Base-by-base conservation (phyloP, 805 yeast species). In the Grigorovia jiainica region DNA sequence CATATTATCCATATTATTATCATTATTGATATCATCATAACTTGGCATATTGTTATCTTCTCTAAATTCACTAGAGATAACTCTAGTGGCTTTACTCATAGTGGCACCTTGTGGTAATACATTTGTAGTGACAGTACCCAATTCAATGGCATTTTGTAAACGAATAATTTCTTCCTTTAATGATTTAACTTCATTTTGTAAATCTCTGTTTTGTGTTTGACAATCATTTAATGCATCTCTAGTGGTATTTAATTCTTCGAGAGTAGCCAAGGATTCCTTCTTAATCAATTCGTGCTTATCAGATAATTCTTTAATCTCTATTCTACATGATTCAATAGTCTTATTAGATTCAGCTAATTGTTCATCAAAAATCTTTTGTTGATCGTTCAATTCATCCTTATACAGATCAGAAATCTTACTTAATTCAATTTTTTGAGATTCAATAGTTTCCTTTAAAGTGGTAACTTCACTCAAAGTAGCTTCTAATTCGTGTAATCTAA, bases 181-280 rank as follows among this genome's bases (percentile, higher is more conserved):
- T 10, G 68, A 58, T 33, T 61, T 57, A 40, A 81, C 79, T 47
- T 81, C 76, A 31, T 74, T 67, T 57, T 78, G 78, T 60, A 81
- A 67, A 48, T 82, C 83, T 39, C 72, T 75, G 47, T 79, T 87
- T 52, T 78, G 77, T 7, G 77, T 73, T 48, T 76, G 78, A 43
- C 78, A 73, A 42, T 76, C 76, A 17, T 69, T 64, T 35, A 82
- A 65, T 35, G 75, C 77, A 35, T 69, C 72, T 60, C 75, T 79
- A 2, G 87, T 80, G 27, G 66, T 59, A 41, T 72, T 73, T 50
- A 84, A 70, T 52, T 82, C 81, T 38, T 73, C 78, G 39, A 83
- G 62, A 38, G 79, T 79, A 25, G 67, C 66, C 40, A 67, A 72
- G 2, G 84, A 79, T 49, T 82, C 86, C 47, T 72, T 71, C 61